Evolutionary conservation across 2,329 filamentous ascomycete species (phyloP).

Genomic region (Lachnum nothofagi): DNA sequence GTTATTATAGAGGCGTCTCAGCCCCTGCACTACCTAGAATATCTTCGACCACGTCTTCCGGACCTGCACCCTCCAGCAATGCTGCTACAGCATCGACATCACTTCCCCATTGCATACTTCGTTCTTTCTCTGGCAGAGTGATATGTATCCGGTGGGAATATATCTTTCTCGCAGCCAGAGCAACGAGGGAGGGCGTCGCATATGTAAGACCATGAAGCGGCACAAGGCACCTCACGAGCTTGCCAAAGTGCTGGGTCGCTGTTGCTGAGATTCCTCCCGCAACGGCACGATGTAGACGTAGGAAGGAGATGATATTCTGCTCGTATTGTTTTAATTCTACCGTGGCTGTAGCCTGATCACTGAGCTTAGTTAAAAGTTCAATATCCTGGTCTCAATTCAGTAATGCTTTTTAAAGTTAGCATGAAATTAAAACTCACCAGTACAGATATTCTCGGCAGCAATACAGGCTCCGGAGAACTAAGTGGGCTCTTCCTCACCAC

Average conservation of each 20-base stretch:
- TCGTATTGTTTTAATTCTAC: conserved; percentile 79
- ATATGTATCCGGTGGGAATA: conserved; percentile 80
- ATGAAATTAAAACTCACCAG: conserved; percentile 15
- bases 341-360: conserved; percentile 56
- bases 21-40: conserved; percentile 50
- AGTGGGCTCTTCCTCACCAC: conserved; percentile 30
- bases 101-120: conserved; percentile 92
- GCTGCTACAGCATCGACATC: conserved; percentile 62
- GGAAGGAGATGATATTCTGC: conserved; percentile 80
- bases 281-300: conserved; percentile 83
- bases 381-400: conserved; percentile 27
- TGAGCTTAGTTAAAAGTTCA: conserved; percentile 41
- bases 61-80: conserved; percentile 56
- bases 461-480: conserved; percentile 9
- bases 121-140: conserved; percentile 63
- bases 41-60: conserved; percentile 61
- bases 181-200: conserved; percentile 77
- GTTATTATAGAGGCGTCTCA: conserved; percentile 44
- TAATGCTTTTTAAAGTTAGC: neutral
- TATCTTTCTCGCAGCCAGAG: conserved; percentile 76
- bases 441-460: conserved; percentile 26
- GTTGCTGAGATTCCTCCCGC: conserved; percentile 69
- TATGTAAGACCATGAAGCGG: conserved; percentile 76
- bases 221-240: conserved; percentile 63
- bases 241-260: conserved; percentile 72